Conservation (phyloP, 2,329 filamentous ascomycete species). For the Tolypocladium guangdongense region DNA sequence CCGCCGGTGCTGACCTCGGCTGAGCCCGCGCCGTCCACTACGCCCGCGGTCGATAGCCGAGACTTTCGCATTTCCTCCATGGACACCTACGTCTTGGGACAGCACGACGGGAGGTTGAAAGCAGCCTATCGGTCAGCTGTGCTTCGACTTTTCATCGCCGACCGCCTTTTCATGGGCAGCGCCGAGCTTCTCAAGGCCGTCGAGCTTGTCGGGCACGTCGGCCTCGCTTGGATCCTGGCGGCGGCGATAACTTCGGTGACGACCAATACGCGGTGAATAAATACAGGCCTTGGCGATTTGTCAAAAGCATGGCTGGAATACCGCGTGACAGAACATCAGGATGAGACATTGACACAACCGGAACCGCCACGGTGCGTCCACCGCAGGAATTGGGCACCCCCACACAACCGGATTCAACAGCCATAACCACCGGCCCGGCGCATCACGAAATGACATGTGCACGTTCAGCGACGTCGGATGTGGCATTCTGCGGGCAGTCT, state of each 20-base stretch:
- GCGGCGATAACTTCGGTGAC: background rate
- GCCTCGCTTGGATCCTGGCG: conserved; percentile 4
- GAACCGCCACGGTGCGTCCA: background rate
- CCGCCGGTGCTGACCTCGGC: conserved; percentile 29
- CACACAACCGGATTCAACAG: no score
- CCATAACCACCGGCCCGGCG: no score
- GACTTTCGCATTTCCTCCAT: conserved; percentile 38
- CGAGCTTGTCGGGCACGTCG: conserved; percentile 10
- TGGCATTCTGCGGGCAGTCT: background rate
- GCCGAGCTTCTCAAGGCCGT: conserved; percentile 16
- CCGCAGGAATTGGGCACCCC: background rate
- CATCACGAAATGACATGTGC: background rate
- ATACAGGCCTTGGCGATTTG: background rate
- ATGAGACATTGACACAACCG: no score
- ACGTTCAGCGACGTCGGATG: no score
- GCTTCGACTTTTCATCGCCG: conserved; percentile 31
- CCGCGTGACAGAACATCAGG: background rate
- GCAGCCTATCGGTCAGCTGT: conserved; percentile 26
- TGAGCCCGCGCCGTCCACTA: conserved; percentile 6
- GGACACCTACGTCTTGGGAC: conserved; percentile 35
- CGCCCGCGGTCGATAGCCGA: conserved; percentile 27
- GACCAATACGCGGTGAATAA: background rate
- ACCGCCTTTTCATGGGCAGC: conserved; percentile 27
- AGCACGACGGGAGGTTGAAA: conserved; percentile 15
- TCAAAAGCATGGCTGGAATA: background rate